These are phyloP conservation scores for Fusarium euwallaceae DNA, from an alignment of 2,329 filamentous ascomycete genomes.

Conservation along the genomic window DNA sequence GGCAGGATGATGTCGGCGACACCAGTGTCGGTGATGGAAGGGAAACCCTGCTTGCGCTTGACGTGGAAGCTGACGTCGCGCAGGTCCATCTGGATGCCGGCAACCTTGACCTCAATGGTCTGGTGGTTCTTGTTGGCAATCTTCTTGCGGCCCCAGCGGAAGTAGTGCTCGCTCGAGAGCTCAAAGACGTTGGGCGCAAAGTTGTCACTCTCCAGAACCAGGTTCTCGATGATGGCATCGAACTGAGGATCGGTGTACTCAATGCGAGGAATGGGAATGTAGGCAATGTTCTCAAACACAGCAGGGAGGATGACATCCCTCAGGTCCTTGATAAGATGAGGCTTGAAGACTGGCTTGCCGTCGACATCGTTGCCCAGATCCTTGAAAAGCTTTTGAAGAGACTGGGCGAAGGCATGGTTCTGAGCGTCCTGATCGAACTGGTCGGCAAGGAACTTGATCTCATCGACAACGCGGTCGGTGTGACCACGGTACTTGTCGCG, in stretches of 20 bases:
- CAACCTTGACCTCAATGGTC: constrained; percentile 83
- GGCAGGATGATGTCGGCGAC: constrained; percentile 90
- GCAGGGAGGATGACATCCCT: constrained; percentile 87
- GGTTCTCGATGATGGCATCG: constrained; percentile 92
- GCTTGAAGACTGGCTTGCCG: constrained; percentile 92
- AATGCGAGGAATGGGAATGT: constrained; percentile 93
- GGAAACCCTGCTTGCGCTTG: constrained; percentile 95
- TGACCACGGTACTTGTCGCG: constrained; percentile 89
- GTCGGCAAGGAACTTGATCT: constrained; percentile 88
- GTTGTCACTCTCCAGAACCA: constrained; percentile 96
- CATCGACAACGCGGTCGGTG: constrained; percentile 87
- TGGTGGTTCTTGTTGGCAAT: constrained; percentile 85
- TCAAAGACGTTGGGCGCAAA: constrained; percentile 94
- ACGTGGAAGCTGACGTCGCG: constrained; percentile 93
- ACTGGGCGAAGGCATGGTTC: constrained; percentile 83
- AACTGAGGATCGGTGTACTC: constrained; percentile 89
- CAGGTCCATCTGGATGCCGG: constrained; percentile 93
- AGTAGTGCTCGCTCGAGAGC: constrained; percentile 91
- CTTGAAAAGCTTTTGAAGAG: constrained; percentile 86
- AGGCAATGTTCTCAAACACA: constrained; percentile 86
- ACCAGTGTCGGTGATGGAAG: constrained; percentile 86
- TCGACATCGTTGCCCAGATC: constrained; percentile 88
- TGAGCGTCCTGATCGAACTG: constrained; percentile 91
- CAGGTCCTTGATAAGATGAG: constrained; percentile 89
- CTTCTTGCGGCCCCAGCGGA: constrained; percentile 93